Evolutionary conservation across 1,284 basidiomycete genomes (phyloP), one percentile per base, ranked within the genome.

Genomic region (Cutaneotrichosporon sp.): DNA sequence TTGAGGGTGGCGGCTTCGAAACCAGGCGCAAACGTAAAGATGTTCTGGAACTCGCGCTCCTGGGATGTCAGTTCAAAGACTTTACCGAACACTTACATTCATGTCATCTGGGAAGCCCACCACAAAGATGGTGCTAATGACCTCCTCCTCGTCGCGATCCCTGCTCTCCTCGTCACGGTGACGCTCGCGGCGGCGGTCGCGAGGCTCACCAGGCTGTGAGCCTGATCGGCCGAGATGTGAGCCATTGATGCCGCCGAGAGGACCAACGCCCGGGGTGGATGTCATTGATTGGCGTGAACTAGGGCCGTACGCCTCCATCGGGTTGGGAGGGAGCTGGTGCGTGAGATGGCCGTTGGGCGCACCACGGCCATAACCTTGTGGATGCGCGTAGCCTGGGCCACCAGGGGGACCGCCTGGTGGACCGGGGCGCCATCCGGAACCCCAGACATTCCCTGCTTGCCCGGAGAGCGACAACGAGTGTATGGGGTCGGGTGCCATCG

Each of bases 61-160:
- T 93, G 64, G 9, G 54, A 4, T 41, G 47, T 49, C 12, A 41
- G 38, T 34, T 32, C 12, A 31, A 29, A 33, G 27, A n/a, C 16
- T 19, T 16, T 11, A 20, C 9, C 5, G 38, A 26, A 1, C n/a
- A 81, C 87, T 62, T 66, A 89, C 92, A 80, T 88, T 86, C 88
- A 98, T 97, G 70, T 98, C 94, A 60, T 98, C 96, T 3, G 94
- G 94, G 73, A 98, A 98, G 1, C 94, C 94, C 26, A 97, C 94
- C 1, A 98, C 93, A 65, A 98, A 98, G 59, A 98, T 94, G 3
- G 94, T 98, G 19, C 89, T 93, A 55, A 97, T 97, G 64, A 97
- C 92, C 70, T 97, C 92, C 54, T 86, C 83, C 4, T 70, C 71
- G 14, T 64, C 60, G 7, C 51, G 51, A 17, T 64, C 66, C n/a